Evolutionary conservation across 1,284 basidiomycete genomes (phyloP).

Genomic region (Tilletia horrida): DNA sequence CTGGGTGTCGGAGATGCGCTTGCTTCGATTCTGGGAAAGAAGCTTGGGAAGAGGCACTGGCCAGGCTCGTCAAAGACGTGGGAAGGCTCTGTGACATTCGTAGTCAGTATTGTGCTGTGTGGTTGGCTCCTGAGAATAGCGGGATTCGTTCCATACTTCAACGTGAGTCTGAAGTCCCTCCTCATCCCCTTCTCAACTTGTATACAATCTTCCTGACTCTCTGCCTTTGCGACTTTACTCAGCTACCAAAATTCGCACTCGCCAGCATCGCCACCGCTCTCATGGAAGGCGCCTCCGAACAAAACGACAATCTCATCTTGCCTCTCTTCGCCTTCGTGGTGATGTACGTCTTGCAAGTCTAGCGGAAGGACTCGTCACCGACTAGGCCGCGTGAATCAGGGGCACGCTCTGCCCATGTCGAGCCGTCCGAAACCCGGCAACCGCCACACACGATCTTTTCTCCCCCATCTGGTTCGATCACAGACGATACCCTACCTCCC

Average conservation of each 20-base stretch:
- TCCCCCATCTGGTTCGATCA: no score
- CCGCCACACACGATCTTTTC: no score
- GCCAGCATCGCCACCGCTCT: constrained; percentile 36
- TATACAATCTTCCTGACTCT: no score
- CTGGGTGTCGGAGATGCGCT: constrained; percentile 91
- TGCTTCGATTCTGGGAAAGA: constrained; percentile 85
- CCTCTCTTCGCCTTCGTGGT: constrained; percentile 47
- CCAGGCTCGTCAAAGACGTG: constrained; percentile 82
- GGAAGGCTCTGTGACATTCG: constrained; percentile 83
- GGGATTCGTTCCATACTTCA: constrained; percentile 57
- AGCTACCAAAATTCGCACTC: constrained; percentile 29
- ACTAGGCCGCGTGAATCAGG: no score
- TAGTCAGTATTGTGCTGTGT: constrained; percentile 67
- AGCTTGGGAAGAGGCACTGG: constrained; percentile 77
- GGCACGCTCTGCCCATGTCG: no score
- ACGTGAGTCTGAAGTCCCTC: constrained; percentile 28
- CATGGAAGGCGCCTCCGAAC: constrained; percentile 50
- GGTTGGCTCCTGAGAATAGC: constrained; percentile 70
- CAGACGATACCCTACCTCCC: no score
- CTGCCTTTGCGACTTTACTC: no score
- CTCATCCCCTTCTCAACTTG: no score
- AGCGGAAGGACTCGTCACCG: not conserved
- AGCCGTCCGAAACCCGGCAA: no score
- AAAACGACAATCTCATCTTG: constrained; percentile 53
- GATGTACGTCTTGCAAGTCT: constrained; percentile 34